Conservation (phyloP, 768 basidiomycete species). For the Dacryopinax spathularia region DNA sequence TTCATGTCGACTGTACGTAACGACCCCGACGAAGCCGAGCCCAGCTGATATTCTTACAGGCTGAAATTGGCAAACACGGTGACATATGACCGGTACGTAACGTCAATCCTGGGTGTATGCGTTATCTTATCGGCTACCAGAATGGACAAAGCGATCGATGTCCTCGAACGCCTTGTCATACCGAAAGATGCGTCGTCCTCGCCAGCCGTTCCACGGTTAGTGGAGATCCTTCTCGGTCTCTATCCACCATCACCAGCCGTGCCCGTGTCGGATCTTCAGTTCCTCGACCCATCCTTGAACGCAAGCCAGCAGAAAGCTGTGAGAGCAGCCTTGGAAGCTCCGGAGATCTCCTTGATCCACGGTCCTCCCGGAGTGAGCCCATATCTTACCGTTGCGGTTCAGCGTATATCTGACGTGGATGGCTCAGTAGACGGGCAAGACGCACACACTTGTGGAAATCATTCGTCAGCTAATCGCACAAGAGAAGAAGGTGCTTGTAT, state of each 20-base stretch:
- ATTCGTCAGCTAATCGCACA: conserved; percentile 55
- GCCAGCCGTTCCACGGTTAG: conserved; percentile 34
- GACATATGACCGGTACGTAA: conserved; percentile 63
- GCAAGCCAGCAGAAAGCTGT: conserved; percentile 73
- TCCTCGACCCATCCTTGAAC: conserved; percentile 68
- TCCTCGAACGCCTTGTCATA: conserved; percentile 38
- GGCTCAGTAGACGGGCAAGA: conserved; percentile 72
- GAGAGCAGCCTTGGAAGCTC: conserved; percentile 60
- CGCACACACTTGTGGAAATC: conserved; percentile 85
- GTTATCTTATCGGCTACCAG: conserved; percentile 26
- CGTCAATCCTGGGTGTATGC: not conserved
- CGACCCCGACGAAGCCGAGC: no score
- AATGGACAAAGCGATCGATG: conserved; percentile 73
- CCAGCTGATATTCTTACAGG: conserved; percentile 16
- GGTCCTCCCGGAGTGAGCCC: conserved; percentile 68
- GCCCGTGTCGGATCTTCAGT: conserved; percentile 31
- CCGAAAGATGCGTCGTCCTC: conserved; percentile 18
- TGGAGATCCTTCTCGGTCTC: conserved; percentile 62
- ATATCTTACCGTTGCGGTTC: not conserved
- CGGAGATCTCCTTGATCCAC: conserved; percentile 83
- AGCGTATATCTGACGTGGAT: not conserved
- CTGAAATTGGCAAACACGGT: conserved; percentile 85
- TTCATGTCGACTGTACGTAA: conserved; percentile 56
- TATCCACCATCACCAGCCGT: conserved; percentile 29
- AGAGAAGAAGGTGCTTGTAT: conserved; percentile 54